phyloP scores from a whole-genome alignment of 1,284 basidiomycete species.

The Uromyces viciae-fabae region DNA sequence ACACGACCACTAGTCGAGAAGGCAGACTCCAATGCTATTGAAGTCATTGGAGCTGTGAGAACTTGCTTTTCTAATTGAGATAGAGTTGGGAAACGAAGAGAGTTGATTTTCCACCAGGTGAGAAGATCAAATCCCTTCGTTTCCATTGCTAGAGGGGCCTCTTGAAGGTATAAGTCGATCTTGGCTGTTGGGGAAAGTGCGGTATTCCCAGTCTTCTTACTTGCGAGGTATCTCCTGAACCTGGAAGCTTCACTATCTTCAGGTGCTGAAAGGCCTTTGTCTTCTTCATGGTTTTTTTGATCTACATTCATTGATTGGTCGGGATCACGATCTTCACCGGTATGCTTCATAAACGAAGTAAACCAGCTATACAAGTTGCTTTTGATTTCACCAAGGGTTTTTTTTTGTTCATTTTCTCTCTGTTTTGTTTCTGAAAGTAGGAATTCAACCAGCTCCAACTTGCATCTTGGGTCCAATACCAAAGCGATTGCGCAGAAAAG shows the following conservation, averaged over 20 bases:
- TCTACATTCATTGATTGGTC: not conserved
- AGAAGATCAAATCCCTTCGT: not conserved
- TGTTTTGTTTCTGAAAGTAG: not conserved
- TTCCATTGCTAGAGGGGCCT: not conserved
- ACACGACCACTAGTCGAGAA: not conserved
- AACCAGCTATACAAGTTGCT: not conserved
- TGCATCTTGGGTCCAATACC: not conserved
- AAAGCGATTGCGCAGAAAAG: not conserved
- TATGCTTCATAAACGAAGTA: not conserved
- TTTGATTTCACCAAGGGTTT: not conserved
- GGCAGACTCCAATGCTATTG: not conserved
- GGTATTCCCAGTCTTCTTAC: not conserved
- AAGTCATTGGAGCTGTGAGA: not conserved
- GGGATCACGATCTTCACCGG: too few relatives aligned
- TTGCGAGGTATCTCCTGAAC: too few relatives aligned
- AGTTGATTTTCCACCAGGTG: not conserved
- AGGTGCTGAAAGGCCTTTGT: not conserved
- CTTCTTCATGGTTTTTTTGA: not conserved
- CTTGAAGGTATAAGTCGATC: not conserved
- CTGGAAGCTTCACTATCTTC: too few relatives aligned
- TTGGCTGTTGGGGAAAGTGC: not conserved
- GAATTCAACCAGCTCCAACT: not conserved
- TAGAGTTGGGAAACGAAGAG: not conserved
- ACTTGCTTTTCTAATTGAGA: not conserved
- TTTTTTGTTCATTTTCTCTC: not conserved